Percentiles rank a stretch among this genome's conserved stretches.
phyloP scores from a whole-genome alignment of 768 basidiomycete genomes.

The Chalciporus chontae region DNA sequence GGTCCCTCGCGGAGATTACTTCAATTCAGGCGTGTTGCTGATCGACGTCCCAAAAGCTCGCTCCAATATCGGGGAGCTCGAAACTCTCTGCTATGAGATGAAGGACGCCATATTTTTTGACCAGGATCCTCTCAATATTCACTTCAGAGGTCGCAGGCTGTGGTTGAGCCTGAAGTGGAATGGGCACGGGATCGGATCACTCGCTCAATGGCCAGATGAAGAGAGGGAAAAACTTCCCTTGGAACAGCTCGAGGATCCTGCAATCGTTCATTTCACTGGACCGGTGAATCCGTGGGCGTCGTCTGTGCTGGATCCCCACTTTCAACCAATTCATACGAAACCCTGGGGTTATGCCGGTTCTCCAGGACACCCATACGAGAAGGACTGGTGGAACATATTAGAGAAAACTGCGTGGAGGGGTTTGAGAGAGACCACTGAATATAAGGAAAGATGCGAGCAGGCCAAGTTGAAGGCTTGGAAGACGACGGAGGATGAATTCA shows the following conservation, averaged over 20 bases:
- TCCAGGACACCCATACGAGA: conserved; percentile 43
- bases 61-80: conserved; percentile 21
- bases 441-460: conserved; percentile 8
- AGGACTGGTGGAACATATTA: conserved; percentile 42
- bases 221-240: conserved; percentile 22
- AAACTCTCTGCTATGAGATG: conserved; percentile 19
- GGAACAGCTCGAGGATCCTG: conserved; percentile 34
- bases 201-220: conserved; percentile 37
- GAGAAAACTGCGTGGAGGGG: conserved; percentile 41
- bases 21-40: conserved; percentile 50
- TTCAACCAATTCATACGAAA: conserved; percentile 47
- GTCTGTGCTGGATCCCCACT: conserved; percentile 42
- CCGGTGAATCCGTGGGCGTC: conserved; percentile 42
- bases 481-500: background rate
- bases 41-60: conserved; percentile 42
- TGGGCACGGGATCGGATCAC: conserved; percentile 50
- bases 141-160: conserved; percentile 40
- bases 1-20: conserved; percentile 33
- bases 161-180: conserved; percentile 42
- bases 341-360: conserved; percentile 52
- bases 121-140: conserved; percentile 45
- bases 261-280: conserved; percentile 52
- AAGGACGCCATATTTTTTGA: conserved; percentile 33
- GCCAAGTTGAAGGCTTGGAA: background rate
- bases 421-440: conserved; percentile 18